Evolutionary conservation across 768 basidiomycete genomes (phyloP).

Genomic region (Leucocoprinus birnbaumii): DNA sequence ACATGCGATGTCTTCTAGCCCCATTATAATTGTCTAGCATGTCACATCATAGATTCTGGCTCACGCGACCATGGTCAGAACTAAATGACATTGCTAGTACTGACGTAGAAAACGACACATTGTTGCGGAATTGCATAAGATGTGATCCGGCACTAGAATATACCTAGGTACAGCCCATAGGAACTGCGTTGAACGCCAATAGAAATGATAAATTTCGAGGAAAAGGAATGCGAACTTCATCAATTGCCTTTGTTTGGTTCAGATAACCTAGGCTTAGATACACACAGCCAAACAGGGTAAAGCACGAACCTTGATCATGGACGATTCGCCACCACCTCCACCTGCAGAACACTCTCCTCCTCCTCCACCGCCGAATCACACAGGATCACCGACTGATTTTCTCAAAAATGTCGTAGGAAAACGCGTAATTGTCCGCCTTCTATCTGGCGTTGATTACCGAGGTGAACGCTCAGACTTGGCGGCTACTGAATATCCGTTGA

Average conservation of each 20-base stretch:
- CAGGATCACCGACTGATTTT: conserved; percentile 90
- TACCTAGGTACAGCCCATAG: no score
- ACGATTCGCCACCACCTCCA: conserved; percentile 24
- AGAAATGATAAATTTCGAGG: no score
- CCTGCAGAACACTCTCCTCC: conserved; percentile 32
- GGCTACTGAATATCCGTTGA: neutral
- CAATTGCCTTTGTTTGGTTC: neutral
- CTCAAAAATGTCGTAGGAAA: conserved; percentile 97
- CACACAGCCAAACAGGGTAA: conserved; percentile 1
- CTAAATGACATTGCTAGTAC: no score
- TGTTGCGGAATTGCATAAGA: no score
- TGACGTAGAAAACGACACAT: no score
- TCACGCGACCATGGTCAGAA: no score
- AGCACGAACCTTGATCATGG: conserved; percentile 16
- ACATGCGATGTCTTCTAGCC: no score
- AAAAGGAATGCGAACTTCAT: neutral
- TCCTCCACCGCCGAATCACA: conserved; percentile 47
- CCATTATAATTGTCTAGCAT: no score
- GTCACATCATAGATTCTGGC: no score
- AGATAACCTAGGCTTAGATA: neutral
- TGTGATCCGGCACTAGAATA: no score
- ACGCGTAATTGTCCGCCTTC: conserved; percentile 86
- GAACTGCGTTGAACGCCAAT: no score
- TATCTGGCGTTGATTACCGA: conserved; percentile 90
- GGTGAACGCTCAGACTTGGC: conserved; percentile 45